Percentiles rank a stretch among this genome's conserved stretches.
Conservation (phyloP, 164 flowering plant species). For the Aristolochia contorta region DNA sequence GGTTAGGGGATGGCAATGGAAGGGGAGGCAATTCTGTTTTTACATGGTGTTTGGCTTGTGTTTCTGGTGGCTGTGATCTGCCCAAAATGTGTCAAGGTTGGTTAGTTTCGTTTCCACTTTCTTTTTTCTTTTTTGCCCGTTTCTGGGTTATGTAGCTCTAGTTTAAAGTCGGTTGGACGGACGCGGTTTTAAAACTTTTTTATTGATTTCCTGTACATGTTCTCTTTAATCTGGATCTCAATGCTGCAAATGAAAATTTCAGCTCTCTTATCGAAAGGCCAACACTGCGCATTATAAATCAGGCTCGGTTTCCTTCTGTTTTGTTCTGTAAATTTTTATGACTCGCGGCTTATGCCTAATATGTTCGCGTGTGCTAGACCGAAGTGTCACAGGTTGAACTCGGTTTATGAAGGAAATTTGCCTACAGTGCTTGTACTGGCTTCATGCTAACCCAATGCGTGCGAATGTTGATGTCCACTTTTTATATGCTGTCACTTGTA, state of each 20-base stretch:
- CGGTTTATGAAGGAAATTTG: too few relatives aligned
- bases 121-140: neutral
- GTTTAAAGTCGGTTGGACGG: neutral
- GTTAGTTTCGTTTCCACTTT: neutral
- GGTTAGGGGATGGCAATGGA: slow-evolving; percentile 1
- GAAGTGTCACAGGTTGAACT: too few relatives aligned
- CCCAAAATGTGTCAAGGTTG: neutral
- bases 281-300: neutral
- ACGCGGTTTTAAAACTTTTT: neutral
- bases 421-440: too few relatives aligned
- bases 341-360: too few relatives aligned
- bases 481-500: too few relatives aligned
- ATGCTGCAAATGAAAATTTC: neutral
- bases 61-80: neutral
- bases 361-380: too few relatives aligned
- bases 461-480: too few relatives aligned
- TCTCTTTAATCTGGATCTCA: neutral
- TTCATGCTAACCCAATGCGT: too few relatives aligned
- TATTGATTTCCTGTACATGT: slow-evolving; percentile 10
- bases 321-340: too few relatives aligned
- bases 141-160: slow-evolving; percentile 4
- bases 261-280: neutral
- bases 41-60: slow-evolving; percentile 5
- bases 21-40: slow-evolving; percentile 3
- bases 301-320: too few relatives aligned